Evolutionary conservation across 345 rosid genomes (phyloP), one percentile per base, ranked within the genome.

Genomic region (Bruguiera gymnorhiza): DNA sequence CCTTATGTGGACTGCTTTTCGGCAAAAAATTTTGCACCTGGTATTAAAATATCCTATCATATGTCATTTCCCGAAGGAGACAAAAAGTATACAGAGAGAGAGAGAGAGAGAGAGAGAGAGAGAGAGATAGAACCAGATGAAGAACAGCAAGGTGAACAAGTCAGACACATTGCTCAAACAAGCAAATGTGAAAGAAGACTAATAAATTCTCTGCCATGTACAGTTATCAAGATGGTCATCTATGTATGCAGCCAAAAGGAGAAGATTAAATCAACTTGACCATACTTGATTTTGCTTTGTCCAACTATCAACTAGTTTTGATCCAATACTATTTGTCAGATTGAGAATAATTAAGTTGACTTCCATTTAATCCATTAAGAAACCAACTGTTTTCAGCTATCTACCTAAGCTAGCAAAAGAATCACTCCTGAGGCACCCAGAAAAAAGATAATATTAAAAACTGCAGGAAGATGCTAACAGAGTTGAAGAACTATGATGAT

Each of bases 1-100:
- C 96, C 96, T 94, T 94, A 70, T 94, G 89, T 34, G 81, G 78
- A 68, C 87, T 76, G 76, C 78, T 80, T 78, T 82, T 85, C 66
- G 83, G 88, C 59, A 86, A 58, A 74, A 86, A 85, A 43, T 68
- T 65, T 61, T 76, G 77, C 66, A 64, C 89, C 94, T 88, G 84
- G 57, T 67, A 66, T 64, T 20, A 72, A 72, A 68, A 60, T 37
- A 66, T 4, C 55, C 31, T 30, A 29, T 62, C 62, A 75, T 53
- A 75, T 53, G 63, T 79, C 77, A 65, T 20, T 68, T 60, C 58
- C 62, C 70, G 65, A n/a, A n/a, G 21, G 23, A 55, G 30, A 68
- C 29, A 67, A 50, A 56, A 20, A 1, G 57, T 5, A 19, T 29
- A 66, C 15, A 56, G 65, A 29, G 43, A 56, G 69, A 34, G 69